These are phyloP conservation scores for Smallanthus sonchifolius DNA, from an alignment of 129 eudicot genomes.

Conservation along the genomic window DNA sequence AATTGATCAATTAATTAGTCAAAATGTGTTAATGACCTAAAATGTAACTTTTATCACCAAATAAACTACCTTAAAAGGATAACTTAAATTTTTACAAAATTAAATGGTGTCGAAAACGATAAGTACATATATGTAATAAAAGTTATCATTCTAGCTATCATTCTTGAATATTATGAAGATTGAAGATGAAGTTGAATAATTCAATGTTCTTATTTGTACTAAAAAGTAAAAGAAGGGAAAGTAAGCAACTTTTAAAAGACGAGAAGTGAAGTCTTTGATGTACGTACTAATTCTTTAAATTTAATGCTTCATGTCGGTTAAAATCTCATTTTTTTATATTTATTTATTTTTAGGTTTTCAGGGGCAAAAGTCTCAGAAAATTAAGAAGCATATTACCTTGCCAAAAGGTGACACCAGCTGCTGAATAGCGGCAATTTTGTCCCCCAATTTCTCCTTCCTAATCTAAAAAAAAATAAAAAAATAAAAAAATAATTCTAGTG, in stretches of 20 bases:
- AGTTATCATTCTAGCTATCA: background rate
- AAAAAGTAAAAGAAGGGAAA: background rate
- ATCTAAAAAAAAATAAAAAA: background rate
- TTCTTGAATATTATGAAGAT: background rate
- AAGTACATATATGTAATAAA: no score
- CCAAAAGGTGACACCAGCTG: conserved; percentile 96
- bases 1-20: no score
- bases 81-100: no score
- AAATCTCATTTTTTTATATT: background rate
- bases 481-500: no score
- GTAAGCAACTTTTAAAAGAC: background rate
- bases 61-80: no score
- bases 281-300: background rate
- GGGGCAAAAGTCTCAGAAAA: background rate
- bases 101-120: no score
- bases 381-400: conserved; percentile 42
- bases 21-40: no score
- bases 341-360: background rate
- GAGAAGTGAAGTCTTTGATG: background rate
- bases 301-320: background rate
- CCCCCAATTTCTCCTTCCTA: conserved; percentile 86
- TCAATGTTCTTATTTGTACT: background rate
- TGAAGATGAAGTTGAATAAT: no score
- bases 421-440: conserved; percentile 95
- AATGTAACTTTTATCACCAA: no score